A percentile compares a stretch with the other conserved stretches of the same genome.
phyloP scores from a whole-genome alignment of 2,329 filamentous ascomycete species.

The Botryotinia globosa region DNA sequence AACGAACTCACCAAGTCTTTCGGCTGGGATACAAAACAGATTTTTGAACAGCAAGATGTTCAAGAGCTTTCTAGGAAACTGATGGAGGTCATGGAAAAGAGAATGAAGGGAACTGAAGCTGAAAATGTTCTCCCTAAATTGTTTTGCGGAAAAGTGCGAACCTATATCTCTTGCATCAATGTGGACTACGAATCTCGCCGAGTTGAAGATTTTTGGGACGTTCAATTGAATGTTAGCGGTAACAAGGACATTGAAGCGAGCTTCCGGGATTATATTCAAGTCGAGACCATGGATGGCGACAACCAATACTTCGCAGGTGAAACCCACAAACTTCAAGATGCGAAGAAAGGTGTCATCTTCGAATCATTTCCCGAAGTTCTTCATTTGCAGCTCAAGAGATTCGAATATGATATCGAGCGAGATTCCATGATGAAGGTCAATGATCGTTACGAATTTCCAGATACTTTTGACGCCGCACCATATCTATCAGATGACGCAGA shows the following conservation, averaged over 20 bases:
- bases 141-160: constrained; percentile 98
- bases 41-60: constrained; percentile 98
- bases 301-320: constrained; percentile 97
- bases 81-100: constrained; percentile 95
- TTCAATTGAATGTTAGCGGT: constrained; percentile 92
- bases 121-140: constrained; percentile 86
- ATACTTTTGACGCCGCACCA: constrained; percentile 77
- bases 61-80: constrained; percentile 94
- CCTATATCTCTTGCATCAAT: constrained; percentile 97
- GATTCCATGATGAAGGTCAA: constrained; percentile 99
- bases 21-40: constrained; percentile 95
- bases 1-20: constrained; percentile 95
- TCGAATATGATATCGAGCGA: constrained; percentile 94
- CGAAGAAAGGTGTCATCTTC: constrained; percentile 97
- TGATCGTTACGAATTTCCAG: constrained; percentile 85
- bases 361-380: constrained; percentile 91
- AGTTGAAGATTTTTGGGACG: constrained; percentile 97
- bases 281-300: constrained; percentile 95
- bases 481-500: constrained; percentile 86
- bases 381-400: constrained; percentile 92
- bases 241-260: constrained; percentile 92
- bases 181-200: constrained; percentile 96
- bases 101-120: constrained; percentile 94
- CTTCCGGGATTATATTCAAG: constrained; percentile 93
- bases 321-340: constrained; percentile 88